phyloP scores from a whole-genome alignment of 441 rosid genomes.

The Pelargonium myrrhifolium region DNA sequence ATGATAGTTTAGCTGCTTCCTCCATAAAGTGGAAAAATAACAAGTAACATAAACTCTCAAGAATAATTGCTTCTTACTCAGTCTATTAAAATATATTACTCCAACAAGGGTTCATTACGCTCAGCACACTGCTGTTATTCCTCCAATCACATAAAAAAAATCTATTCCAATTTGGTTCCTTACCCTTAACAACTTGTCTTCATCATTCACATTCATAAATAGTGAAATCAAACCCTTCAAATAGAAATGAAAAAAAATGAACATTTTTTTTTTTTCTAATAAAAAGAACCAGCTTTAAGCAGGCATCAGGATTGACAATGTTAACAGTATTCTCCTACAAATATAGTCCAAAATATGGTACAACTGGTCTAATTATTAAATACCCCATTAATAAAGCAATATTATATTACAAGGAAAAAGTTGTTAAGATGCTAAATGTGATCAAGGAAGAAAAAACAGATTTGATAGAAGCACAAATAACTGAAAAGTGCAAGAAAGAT shows the following conservation, averaged over 20 bases:
- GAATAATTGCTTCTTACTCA: background rate
- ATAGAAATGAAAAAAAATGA: background rate
- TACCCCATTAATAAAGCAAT: background rate
- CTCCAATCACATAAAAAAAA: background rate
- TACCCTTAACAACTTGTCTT: background rate
- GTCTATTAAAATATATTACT: background rate
- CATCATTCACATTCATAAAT: background rate
- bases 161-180: background rate
- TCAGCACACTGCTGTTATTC: background rate
- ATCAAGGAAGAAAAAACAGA: background rate
- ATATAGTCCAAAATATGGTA: background rate
- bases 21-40: background rate
- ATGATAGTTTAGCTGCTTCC: too few relatives aligned
- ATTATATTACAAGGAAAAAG: background rate
- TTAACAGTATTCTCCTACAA: background rate
- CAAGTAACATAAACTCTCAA: background rate
- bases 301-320: background rate
- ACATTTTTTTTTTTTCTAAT: constrained; percentile 6
- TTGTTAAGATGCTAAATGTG: background rate
- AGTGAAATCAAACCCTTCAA: background rate
- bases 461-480: background rate
- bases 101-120: background rate
- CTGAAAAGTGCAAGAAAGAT: background rate
- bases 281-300: background rate
- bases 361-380: background rate